Conservation (phyloP, 2,329 filamentous ascomycete genomes). For the Colletotrichum brevisporum region DNA sequence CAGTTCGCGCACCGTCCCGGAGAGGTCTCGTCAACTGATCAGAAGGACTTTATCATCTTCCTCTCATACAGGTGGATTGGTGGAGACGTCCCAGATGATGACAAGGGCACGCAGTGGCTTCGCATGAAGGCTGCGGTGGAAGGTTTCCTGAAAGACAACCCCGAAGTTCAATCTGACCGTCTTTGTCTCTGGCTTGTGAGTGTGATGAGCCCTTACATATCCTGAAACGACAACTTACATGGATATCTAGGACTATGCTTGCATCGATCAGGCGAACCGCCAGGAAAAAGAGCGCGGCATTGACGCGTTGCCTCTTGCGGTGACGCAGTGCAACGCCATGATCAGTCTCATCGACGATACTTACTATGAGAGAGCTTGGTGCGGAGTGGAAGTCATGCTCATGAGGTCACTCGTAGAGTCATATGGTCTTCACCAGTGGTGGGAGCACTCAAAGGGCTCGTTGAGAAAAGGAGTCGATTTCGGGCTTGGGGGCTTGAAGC, state of each 20-base stretch:
- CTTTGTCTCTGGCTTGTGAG: conserved; percentile 47
- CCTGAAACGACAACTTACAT: not conserved
- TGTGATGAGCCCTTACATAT: not conserved
- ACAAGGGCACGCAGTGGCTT: conserved; percentile 49
- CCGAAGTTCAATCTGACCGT: conserved; percentile 42
- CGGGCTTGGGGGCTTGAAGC: not conserved
- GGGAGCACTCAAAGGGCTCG: not conserved
- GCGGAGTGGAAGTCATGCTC: conserved; percentile 52
- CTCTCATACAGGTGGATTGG: conserved; percentile 53
- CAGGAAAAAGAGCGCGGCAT: conserved; percentile 46
- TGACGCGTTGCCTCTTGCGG: conserved; percentile 51
- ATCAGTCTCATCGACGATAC: conserved; percentile 53
- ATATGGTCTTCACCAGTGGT: conserved; percentile 52
- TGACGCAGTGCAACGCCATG: conserved; percentile 55
- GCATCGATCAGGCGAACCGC: conserved; percentile 53
- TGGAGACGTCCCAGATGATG: conserved; percentile 47
- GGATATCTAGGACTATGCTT: conserved; percentile 48
- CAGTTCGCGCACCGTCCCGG: conserved; percentile 14
- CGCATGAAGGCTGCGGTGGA: conserved; percentile 49
- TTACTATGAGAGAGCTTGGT: conserved; percentile 56
- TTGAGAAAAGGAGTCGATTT: not conserved
- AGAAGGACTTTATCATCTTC: conserved; percentile 49
- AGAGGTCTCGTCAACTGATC: not conserved
- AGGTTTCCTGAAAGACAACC: conserved; percentile 46
- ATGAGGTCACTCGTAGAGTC: conserved; percentile 49